Evolutionary conservation across 805 yeast species (phyloP).

Genomic region (Middelhovenomyces tepae): DNA sequence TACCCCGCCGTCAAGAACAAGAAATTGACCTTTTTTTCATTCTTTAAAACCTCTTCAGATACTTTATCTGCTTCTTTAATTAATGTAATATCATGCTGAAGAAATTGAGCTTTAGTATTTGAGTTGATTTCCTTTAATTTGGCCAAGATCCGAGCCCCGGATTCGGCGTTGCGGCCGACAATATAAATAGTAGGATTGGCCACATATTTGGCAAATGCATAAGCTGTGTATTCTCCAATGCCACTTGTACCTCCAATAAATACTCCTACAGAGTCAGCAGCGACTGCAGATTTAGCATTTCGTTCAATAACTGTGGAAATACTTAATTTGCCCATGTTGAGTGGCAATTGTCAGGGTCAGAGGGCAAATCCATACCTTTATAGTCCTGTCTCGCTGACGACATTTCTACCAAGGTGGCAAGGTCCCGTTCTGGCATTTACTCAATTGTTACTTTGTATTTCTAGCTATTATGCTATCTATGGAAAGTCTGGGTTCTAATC

Average conservation of each 20-base stretch:
- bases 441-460: too few relatives aligned
- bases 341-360: too few relatives aligned
- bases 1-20: slow-evolving; percentile 16
- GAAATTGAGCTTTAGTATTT: slow-evolving; percentile 15
- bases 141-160: slow-evolving; percentile 17
- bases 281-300: too few relatives aligned
- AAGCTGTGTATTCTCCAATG: slow-evolving; percentile 23
- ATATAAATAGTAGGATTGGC: slow-evolving; percentile 20
- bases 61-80: slow-evolving; percentile 16
- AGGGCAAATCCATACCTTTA: too few relatives aligned
- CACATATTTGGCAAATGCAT: slow-evolving; percentile 19
- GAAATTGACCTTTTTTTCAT: slow-evolving; percentile 17
- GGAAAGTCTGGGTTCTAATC: too few relatives aligned
- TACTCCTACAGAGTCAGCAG: slow-evolving; percentile 15
- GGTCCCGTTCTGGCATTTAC: too few relatives aligned
- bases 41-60: slow-evolving; percentile 7
- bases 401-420: too few relatives aligned
- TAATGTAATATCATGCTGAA: slow-evolving; percentile 15
- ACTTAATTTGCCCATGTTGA: too few relatives aligned
- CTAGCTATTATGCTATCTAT: too few relatives aligned
- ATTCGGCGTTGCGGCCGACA: slow-evolving; percentile 20
- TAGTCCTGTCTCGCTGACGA: too few relatives aligned
- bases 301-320: too few relatives aligned
- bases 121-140: slow-evolving; percentile 16
- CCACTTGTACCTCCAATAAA: slow-evolving; percentile 25